phyloP scores from a whole-genome alignment of 805 yeast species.

The Metschnikowia baotianmanensis region DNA sequence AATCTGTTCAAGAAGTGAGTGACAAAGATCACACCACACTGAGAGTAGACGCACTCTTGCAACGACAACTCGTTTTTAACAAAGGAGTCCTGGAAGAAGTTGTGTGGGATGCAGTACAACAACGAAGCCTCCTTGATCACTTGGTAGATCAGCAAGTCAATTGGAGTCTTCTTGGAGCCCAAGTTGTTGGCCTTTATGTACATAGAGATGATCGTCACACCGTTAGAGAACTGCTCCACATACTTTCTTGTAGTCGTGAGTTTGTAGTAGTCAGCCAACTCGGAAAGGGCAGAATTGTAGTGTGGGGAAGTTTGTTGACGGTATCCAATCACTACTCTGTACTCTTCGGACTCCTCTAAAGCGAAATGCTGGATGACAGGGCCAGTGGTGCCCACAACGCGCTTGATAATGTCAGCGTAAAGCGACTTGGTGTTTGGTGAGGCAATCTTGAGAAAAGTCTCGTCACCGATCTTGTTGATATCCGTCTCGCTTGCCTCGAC shows the following conservation, averaged over 20 bases:
- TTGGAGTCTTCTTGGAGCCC: slow-evolving; percentile 39
- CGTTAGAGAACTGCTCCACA: slow-evolving; percentile 91
- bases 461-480: slow-evolving; percentile 71
- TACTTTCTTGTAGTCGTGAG: slow-evolving; percentile 83
- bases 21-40: slow-evolving; percentile 87
- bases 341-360: slow-evolving; percentile 75
- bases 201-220: slow-evolving; percentile 80
- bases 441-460: slow-evolving; percentile 72
- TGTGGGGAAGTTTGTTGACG: slow-evolving; percentile 81
- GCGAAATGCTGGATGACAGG: slow-evolving; percentile 90
- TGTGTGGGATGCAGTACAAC: slow-evolving; percentile 86
- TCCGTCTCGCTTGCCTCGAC: slow-evolving; percentile 42
- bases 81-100: slow-evolving; percentile 72
- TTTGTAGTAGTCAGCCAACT: slow-evolving; percentile 85
- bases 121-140: slow-evolving; percentile 92
- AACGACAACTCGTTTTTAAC: slow-evolving; percentile 76
- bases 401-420: slow-evolving; percentile 67
- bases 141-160: slow-evolving; percentile 80
- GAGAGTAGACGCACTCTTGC: slow-evolving; percentile 94
- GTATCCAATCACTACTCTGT: slow-evolving; percentile 85
- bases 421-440: slow-evolving; percentile 74
- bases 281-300: slow-evolving; percentile 81
- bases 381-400: slow-evolving; percentile 75
- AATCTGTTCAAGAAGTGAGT: slow-evolving; percentile 92
- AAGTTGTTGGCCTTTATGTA: slow-evolving; percentile 52